These are phyloP conservation scores for Jaltomata sinuosa DNA, from an alignment of 257 asterid species.

Conservation along the genomic window DNA sequence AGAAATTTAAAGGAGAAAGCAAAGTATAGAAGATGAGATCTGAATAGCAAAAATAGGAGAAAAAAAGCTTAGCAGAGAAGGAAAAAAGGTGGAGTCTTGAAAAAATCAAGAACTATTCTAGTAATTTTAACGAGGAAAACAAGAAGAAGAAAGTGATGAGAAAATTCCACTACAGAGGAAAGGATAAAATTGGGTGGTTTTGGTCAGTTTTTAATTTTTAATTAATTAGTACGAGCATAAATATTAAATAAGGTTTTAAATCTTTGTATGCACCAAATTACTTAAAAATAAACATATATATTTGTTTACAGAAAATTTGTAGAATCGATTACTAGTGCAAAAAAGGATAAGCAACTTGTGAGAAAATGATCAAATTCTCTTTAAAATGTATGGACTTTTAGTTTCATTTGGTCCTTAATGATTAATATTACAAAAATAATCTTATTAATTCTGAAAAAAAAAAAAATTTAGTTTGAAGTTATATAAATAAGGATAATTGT, in stretches of 20 bases:
- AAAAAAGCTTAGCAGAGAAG: neutral
- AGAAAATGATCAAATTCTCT: too few relatives aligned
- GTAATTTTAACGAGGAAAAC: neutral
- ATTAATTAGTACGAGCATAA: neutral
- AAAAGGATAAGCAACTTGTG: too few relatives aligned
- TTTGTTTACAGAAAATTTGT: too few relatives aligned
- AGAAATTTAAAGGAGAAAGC: neutral
- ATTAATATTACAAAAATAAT: too few relatives aligned
- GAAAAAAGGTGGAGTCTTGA: neutral
- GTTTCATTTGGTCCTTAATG: too few relatives aligned
- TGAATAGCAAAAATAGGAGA: neutral
- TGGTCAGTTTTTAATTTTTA: neutral
- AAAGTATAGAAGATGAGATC: neutral
- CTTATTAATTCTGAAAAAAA: too few relatives aligned
- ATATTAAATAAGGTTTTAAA: neutral
- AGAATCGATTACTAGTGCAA: too few relatives aligned
- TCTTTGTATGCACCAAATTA: neutral
- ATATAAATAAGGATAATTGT: too few relatives aligned
- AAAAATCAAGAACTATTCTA: neutral
- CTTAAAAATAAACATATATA: neutral
- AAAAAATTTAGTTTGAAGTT: too few relatives aligned
- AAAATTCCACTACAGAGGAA: neutral
- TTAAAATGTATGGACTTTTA: too few relatives aligned
- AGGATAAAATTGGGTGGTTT: neutral
- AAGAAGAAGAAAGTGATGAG: neutral